Evolutionary conservation across 2,329 filamentous ascomycete genomes (phyloP), one percentile per base, ranked within the genome.

Genomic region (Cryphonectria naterciae): DNA sequence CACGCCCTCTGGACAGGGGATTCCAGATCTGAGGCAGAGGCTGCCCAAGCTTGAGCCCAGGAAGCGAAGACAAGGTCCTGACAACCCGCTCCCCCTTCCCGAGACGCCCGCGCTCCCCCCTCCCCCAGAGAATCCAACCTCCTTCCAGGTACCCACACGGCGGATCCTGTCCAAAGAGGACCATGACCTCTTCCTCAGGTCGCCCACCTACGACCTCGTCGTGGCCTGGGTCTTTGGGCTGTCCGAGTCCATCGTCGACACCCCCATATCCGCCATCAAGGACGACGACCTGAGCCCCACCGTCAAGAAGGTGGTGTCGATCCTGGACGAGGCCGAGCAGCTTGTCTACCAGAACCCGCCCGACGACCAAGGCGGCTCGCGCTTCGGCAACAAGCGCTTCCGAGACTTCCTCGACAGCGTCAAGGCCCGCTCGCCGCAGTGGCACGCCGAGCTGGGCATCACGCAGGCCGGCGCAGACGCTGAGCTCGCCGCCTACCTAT

Each of bases 381-480:
- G 96, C 37, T 99, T 99, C 80, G 97, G 96, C 63, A 99, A 99
- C 82, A 95, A 94, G 75, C 89, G 92, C 1, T 99, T 99, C 82
- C 89, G 94, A 65, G 86, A 88, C 70, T 95, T 97, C 77, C 87
- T 98, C 69, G 92, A 93, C 79, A 87, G 88, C 62, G 83, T 92
- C 25, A 86, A 86, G 75, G 85, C 86, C 32, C 86, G 85, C 73
- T 84, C 85, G 67, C 75, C 79, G 2, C 79, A 77, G 54, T 95
- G 93, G 92, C 93, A 95, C 78, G 78, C 81, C 46, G 79, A 81
- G 61, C 84, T 95, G 1, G 88, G 87, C 6, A 73, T 93, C 11
- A 77, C 80, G 2, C 79, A 84, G 22, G 72, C 80, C 2, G 81
- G 79, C 17, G 91, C 92, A 19, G 85, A 91, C 64, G 82, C 86